phyloP scores from a whole-genome alignment of 441 rosid species.

The Pelargonium myrrhifolium region DNA sequence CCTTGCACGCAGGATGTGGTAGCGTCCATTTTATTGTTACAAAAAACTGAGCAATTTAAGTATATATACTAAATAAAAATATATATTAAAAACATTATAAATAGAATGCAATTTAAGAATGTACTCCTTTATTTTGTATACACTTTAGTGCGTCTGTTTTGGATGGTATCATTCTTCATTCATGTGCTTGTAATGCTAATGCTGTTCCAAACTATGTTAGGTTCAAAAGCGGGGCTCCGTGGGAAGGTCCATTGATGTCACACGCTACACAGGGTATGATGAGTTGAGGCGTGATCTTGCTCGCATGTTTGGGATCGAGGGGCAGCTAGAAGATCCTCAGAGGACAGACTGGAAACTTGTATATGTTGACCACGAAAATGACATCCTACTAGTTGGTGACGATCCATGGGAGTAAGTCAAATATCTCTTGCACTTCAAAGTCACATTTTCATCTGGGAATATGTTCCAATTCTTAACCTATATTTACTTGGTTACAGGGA shows the following conservation, averaged over 20 bases:
- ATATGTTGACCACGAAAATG: slow-evolving; percentile 85
- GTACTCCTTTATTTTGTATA: too few relatives aligned
- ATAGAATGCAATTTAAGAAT: too few relatives aligned
- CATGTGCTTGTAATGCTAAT: slow-evolving; percentile 1
- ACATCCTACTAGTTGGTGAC: slow-evolving; percentile 86
- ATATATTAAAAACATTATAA: too few relatives aligned
- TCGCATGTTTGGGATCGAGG: slow-evolving; percentile 93
- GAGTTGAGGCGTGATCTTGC: slow-evolving; percentile 84
- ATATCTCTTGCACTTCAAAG: not conserved
- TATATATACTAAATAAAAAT: too few relatives aligned
- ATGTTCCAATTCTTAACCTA: not conserved
- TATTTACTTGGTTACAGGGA: slow-evolving; percentile 47
- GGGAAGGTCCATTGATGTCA: slow-evolving; percentile 89
- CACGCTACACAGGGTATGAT: slow-evolving; percentile 73
- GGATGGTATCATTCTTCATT: not conserved
- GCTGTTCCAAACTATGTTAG: slow-evolving; percentile 32
- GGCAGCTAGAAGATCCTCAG: slow-evolving; percentile 86
- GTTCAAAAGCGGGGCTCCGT: slow-evolving; percentile 98
- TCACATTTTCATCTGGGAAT: not conserved
- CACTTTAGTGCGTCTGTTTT: not conserved
- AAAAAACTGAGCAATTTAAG: not conserved
- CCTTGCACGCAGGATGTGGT: not conserved
- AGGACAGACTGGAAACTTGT: slow-evolving; percentile 92
- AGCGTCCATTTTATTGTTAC: not conserved
- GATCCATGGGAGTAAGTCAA: slow-evolving; percentile 97